A percentile compares a stretch with the other conserved stretches of the same genome.
Conservation (phyloP, 2,329 filamentous ascomycete species). For the Trichophaea hybrida region DNA sequence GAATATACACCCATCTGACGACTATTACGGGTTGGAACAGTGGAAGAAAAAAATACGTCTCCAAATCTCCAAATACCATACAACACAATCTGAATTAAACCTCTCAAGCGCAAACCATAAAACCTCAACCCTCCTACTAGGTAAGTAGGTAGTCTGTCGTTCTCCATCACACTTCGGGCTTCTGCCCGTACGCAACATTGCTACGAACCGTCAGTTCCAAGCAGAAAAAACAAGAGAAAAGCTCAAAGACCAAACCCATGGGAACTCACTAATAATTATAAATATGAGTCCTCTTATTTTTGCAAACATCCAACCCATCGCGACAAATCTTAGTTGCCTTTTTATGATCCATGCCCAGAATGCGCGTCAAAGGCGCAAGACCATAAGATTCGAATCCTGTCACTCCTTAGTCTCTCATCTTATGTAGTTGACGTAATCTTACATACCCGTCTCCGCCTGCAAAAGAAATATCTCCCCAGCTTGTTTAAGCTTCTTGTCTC, state of each 20-base stretch:
- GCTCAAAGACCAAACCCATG: not conserved
- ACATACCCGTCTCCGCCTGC: not conserved
- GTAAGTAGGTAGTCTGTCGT: no score
- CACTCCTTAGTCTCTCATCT: not conserved
- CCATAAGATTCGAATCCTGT: not conserved
- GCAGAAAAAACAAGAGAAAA: not conserved
- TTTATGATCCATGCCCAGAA: not conserved
- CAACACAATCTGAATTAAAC: no score
- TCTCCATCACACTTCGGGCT: not conserved
- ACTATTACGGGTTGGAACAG: no score
- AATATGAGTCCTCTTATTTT: not conserved
- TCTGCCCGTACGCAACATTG: not conserved
- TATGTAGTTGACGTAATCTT: not conserved
- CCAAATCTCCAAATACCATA: no score
- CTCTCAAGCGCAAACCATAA: no score
- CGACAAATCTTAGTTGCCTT: not conserved
- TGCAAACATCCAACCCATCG: not conserved
- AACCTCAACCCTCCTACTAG: no score
- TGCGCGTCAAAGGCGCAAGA: not conserved
- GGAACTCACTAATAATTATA: not conserved
- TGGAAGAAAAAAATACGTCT: no score
- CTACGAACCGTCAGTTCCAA: not conserved
- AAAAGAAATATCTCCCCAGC: not conserved
- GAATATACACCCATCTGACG: no score
- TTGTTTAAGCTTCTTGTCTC: not conserved